Percentiles rank a stretch among this genome's conserved stretches.
These are phyloP conservation scores for Boletus barrowsii DNA, from an alignment of 768 basidiomycete species.

Conservation along the genomic window DNA sequence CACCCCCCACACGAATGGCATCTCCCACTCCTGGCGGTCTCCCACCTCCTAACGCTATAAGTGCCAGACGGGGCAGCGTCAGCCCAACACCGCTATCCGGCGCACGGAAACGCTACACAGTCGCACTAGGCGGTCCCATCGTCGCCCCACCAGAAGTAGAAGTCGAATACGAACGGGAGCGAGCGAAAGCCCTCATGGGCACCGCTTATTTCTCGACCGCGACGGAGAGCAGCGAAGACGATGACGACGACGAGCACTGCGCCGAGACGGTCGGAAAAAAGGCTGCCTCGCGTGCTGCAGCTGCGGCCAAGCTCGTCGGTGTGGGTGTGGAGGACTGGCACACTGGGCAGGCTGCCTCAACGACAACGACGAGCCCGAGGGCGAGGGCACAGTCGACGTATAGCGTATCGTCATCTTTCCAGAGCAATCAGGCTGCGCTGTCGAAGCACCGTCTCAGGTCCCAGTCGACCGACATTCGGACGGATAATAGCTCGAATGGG, in stretches of 20 bases:
- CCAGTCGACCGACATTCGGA: slow-evolving; percentile 36
- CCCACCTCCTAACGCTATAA: slow-evolving; percentile 41
- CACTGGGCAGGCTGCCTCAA: slow-evolving; percentile 7
- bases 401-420: slow-evolving; percentile 32
- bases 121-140: slow-evolving; percentile 76
- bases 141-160: slow-evolving; percentile 35
- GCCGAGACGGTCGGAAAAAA: slow-evolving; percentile 58
- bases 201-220: slow-evolving; percentile 44
- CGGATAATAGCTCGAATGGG: slow-evolving; percentile 15
- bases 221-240: slow-evolving; percentile 35
- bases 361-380: slow-evolving; percentile 25
- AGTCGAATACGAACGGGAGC: slow-evolving; percentile 30
- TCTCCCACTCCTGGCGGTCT: slow-evolving; percentile 32
- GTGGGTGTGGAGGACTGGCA: slow-evolving; percentile 23
- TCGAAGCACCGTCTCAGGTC: slow-evolving; percentile 36
- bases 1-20: slow-evolving; percentile 21
- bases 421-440: slow-evolving; percentile 26
- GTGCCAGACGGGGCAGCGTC: slow-evolving; percentile 50
- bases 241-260: slow-evolving; percentile 33
- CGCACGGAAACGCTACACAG: slow-evolving; percentile 74
- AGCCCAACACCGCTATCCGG: slow-evolving; percentile 62
- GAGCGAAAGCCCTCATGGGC: slow-evolving; percentile 29
- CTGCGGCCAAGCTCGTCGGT: slow-evolving; percentile 34
- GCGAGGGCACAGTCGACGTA: slow-evolving; percentile 62
- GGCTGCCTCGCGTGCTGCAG: slow-evolving; percentile 27